Percentiles rank a stretch among this genome's conserved stretches.
Conservation (phyloP, 2,329 filamentous ascomycete genomes). For the Fusarium citri region DNA sequence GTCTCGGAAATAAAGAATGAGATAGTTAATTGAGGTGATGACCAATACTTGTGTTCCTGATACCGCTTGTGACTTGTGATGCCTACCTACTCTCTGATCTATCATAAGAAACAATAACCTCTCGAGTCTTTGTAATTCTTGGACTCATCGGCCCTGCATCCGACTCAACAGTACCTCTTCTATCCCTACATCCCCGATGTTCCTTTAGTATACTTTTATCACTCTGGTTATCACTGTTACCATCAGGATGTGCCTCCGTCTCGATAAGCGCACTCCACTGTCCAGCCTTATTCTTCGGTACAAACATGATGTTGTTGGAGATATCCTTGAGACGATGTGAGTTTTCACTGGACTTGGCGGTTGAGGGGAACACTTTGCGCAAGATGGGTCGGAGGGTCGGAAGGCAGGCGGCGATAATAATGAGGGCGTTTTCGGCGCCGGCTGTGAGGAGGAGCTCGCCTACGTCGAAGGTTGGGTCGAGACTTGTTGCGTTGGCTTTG, state of each 20-base stretch:
- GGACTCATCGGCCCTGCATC: not conserved
- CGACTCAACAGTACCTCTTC: accelerated
- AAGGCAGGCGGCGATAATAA: slow-evolving; percentile 29
- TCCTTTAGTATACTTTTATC: slow-evolving; percentile 32
- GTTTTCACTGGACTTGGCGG: slow-evolving; percentile 28
- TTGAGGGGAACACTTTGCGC: slow-evolving; percentile 26
- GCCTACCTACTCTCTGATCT: not conserved
- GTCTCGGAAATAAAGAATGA: not conserved
- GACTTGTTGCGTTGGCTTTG: slow-evolving; percentile 32
- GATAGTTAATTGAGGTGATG: slow-evolving; percentile 20
- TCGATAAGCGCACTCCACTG: slow-evolving; percentile 36
- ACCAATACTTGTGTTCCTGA: too few relatives aligned
- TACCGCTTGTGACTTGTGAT: not conserved
- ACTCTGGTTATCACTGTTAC: slow-evolving; percentile 24
- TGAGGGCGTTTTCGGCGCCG: slow-evolving; percentile 31
- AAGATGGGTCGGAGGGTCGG: slow-evolving; percentile 27
- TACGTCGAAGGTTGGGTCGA: slow-evolving; percentile 31
- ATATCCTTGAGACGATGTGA: slow-evolving; percentile 26
- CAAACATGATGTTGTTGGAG: slow-evolving; percentile 33
- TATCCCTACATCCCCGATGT: not conserved
- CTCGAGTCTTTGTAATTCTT: slow-evolving; percentile 5
- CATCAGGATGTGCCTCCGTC: slow-evolving; percentile 20
- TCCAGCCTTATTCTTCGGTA: slow-evolving; percentile 32
- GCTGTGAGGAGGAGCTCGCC: slow-evolving; percentile 30
- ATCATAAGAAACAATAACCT: slow-evolving; percentile 26